Percentiles rank a stretch among this genome's conserved stretches.
Evolutionary conservation across 1,284 basidiomycete genomes (phyloP).

Genomic region (Xerocomus cyaneibrunnescens): DNA sequence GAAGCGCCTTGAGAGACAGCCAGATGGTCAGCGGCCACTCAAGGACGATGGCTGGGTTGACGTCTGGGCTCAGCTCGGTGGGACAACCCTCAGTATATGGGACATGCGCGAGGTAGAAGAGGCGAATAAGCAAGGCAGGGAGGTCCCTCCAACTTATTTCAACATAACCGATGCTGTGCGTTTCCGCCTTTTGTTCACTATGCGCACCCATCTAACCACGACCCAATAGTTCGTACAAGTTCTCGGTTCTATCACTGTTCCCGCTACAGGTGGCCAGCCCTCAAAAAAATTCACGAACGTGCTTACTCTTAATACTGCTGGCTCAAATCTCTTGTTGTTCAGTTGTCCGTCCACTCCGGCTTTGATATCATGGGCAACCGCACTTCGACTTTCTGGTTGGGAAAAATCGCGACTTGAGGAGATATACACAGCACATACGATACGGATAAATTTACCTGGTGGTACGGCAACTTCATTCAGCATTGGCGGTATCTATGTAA

Average conservation of each 20-base stretch:
- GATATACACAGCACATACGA: constrained; percentile 94
- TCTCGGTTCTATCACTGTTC: constrained; percentile 67
- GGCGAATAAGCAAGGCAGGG: constrained; percentile 74
- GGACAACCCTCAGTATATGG: constrained; percentile 91
- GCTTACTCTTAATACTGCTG: constrained; percentile 92
- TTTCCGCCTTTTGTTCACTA: constrained; percentile 14
- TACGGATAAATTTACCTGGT: constrained; percentile 67
- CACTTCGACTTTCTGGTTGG: constrained; percentile 90
- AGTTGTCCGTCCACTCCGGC: constrained; percentile 74
- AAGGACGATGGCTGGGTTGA: constrained; percentile 86
- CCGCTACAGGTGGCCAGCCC: constrained; percentile 47
- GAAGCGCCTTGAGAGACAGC: constrained; percentile 67
- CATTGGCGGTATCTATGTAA: constrained; percentile 3
- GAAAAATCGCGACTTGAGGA: constrained; percentile 95
- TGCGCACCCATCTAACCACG: constrained; percentile 6
- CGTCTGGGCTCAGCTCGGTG: constrained; percentile 93
- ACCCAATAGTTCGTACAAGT: constrained; percentile 64
- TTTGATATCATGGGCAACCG: constrained; percentile 88
- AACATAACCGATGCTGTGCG: constrained; percentile 86
- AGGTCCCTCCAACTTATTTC: constrained; percentile 84
- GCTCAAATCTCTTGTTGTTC: constrained; percentile 88
- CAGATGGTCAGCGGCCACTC: constrained; percentile 70
- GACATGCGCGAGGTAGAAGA: constrained; percentile 83
- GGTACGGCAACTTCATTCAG: constrained; percentile 38
- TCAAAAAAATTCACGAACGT: constrained; percentile 71